Conservation (phyloP, 1,284 basidiomycete species). For the Naganishia sp. region DNA sequence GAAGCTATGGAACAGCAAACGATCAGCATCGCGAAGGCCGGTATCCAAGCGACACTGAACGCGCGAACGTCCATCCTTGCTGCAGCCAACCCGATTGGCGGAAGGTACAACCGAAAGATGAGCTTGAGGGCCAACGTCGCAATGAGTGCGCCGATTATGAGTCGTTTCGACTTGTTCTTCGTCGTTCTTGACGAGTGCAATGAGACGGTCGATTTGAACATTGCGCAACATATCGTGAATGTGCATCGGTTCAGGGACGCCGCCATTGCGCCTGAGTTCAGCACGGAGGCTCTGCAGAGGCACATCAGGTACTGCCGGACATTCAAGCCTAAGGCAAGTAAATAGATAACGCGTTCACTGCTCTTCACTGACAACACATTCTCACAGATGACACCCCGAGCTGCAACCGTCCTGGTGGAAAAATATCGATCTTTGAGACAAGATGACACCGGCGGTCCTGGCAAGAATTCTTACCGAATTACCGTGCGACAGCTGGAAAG, state of each 20-base stretch:
- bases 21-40: constrained; percentile 98
- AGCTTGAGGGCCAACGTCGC: constrained; percentile 91
- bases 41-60: constrained; percentile 97
- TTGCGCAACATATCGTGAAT: constrained; percentile 96
- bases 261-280: constrained; percentile 93
- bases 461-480: constrained; percentile 90
- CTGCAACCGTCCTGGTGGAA: constrained; percentile 89
- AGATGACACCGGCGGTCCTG: constrained; percentile 84
- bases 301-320: constrained; percentile 97
- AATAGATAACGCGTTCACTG: background rate
- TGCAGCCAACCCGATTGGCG: constrained; percentile 95
- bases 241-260: constrained; percentile 94
- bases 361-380: background rate
- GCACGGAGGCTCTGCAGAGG: constrained; percentile 91
- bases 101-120: constrained; percentile 94
- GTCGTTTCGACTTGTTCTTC: constrained; percentile 97
- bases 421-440: constrained; percentile 91
- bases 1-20: constrained; percentile 99
- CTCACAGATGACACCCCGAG: constrained; percentile 82
- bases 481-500: constrained; percentile 94
- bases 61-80: constrained; percentile 97
- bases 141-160: constrained; percentile 99
- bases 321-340: constrained; percentile 87
- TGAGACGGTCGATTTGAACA: constrained; percentile 85
- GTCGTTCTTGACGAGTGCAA: constrained; percentile 98